Percentiles rank a stretch among this genome's conserved stretches.
These are phyloP conservation scores for Asterella californica DNA, from an alignment of 225 moss, liverwort and hornwort genomes.

Conservation along the genomic window DNA sequence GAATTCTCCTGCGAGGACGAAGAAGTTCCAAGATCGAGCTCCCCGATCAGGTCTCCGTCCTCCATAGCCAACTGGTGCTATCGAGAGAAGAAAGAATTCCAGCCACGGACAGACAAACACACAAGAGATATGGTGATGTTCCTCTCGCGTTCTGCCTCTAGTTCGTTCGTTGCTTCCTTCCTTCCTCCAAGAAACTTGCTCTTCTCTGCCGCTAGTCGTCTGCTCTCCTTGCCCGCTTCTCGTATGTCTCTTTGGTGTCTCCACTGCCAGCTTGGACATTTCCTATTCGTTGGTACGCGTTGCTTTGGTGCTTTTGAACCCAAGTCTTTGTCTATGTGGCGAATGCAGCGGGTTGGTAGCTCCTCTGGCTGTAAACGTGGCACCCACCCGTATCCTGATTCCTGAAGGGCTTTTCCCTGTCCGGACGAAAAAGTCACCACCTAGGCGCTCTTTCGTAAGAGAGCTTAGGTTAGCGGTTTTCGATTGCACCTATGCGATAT, in stretches of 20 bases:
- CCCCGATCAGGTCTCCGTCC: slow-evolving; percentile 27
- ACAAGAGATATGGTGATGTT: neutral
- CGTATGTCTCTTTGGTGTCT: neutral
- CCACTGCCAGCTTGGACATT: neutral
- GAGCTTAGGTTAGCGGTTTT: neutral
- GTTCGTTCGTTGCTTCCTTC: neutral
- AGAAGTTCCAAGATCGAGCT: slow-evolving; percentile 12
- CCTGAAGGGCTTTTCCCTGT: neutral
- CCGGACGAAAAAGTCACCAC: neutral
- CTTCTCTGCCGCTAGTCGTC: neutral
- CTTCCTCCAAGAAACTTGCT: neutral
- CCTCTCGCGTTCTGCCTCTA: neutral
- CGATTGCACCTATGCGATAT: neutral
- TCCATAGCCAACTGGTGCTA: slow-evolving; percentile 25
- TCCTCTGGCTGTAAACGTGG: neutral
- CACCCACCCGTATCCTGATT: neutral
- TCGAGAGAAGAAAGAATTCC: neutral
- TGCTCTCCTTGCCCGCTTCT: neutral
- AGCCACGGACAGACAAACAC: neutral
- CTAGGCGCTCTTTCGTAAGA: neutral
- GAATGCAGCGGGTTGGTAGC: neutral
- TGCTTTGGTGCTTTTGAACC: no score
- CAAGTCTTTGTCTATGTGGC: neutral
- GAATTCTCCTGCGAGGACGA: slow-evolving; percentile 6
- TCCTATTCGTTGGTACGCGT: slow-evolving; percentile 3